Conservation (phyloP, 805 yeast species). For the Wickerhamiella brachini region DNA sequence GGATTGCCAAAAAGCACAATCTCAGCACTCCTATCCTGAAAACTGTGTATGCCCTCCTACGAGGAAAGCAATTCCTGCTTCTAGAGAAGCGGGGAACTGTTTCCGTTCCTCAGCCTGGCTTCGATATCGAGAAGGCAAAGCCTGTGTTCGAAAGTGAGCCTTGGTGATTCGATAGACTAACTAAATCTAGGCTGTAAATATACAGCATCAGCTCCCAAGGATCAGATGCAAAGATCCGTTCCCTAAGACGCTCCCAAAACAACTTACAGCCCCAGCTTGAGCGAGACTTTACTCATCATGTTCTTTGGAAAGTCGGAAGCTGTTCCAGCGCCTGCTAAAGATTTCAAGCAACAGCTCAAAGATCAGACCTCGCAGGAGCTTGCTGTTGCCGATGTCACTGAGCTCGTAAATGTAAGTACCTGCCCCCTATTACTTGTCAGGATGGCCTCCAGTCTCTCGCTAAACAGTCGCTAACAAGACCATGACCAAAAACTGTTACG, state of each 20-base stretch:
- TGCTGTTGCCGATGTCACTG: slow-evolving; percentile 85
- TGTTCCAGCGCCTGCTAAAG: background rate
- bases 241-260: too few species aligned
- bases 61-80: slow-evolving; percentile 45
- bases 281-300: background rate
- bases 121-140: slow-evolving; percentile 4
- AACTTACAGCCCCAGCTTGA: too few species aligned
- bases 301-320: slow-evolving; percentile 1
- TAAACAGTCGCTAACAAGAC: slow-evolving; percentile 26
- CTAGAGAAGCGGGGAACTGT: slow-evolving; percentile 42
- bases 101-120: slow-evolving; percentile 27
- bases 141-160: slow-evolving; percentile 6
- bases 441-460: background rate
- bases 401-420: slow-evolving; percentile 45
- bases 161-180: slow-evolving; percentile 1
- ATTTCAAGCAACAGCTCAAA: slow-evolving; percentile 51
- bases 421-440: background rate
- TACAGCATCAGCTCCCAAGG: too few species aligned
- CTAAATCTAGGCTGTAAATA: too few species aligned
- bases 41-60: slow-evolving; percentile 43
- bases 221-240: too few species aligned
- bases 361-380: slow-evolving; percentile 66
- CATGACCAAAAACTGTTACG: slow-evolving; percentile 76
- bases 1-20: slow-evolving; percentile 34
- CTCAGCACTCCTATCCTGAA: slow-evolving; percentile 47